A percentile compares a stretch with the other conserved stretches of the same genome.
Evolutionary conservation across 2,329 filamentous ascomycete genomes (phyloP).

Genomic region (Ceratocystis cubensis): DNA sequence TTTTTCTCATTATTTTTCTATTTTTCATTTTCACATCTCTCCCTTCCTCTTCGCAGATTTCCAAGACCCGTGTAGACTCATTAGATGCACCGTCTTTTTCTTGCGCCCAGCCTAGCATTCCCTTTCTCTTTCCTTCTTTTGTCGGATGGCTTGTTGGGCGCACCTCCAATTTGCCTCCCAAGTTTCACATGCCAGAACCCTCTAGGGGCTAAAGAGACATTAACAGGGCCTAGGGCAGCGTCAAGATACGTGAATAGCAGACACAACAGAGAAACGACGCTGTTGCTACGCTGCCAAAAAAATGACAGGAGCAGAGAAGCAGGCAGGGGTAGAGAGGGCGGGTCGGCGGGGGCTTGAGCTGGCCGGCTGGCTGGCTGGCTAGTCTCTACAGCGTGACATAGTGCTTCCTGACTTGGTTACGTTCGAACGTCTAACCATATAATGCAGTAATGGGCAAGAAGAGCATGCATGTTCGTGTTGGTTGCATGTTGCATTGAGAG

Average conservation of each 20-base stretch:
- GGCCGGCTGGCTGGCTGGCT: not conserved
- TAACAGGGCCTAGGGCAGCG: too few relatives aligned
- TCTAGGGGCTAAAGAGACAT: not conserved
- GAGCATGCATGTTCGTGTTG: not conserved
- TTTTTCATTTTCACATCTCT: not conserved
- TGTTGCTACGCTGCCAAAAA: constrained; percentile 1
- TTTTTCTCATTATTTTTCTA: not conserved
- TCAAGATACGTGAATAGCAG: too few relatives aligned
- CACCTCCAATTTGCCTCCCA: constrained; percentile 6
- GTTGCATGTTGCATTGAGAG: not conserved
- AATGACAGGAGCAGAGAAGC: not conserved
- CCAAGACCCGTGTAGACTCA: too few relatives aligned
- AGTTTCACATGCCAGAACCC: constrained; percentile 5
- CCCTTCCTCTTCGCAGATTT: too few relatives aligned
- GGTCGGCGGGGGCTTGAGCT: not conserved
- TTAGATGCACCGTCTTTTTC: too few relatives aligned
- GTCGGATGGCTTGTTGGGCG: not conserved
- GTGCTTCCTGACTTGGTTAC: not conserved
- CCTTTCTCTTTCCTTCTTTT: not conserved
- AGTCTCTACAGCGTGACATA: not conserved
- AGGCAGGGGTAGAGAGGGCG: not conserved
- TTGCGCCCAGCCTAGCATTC: not conserved
- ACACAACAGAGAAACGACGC: not conserved
- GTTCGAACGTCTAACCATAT: not conserved
- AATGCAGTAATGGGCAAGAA: too few relatives aligned